phyloP scores from a whole-genome alignment of 257 asterid species.

The Paraleonurus japonicus region DNA sequence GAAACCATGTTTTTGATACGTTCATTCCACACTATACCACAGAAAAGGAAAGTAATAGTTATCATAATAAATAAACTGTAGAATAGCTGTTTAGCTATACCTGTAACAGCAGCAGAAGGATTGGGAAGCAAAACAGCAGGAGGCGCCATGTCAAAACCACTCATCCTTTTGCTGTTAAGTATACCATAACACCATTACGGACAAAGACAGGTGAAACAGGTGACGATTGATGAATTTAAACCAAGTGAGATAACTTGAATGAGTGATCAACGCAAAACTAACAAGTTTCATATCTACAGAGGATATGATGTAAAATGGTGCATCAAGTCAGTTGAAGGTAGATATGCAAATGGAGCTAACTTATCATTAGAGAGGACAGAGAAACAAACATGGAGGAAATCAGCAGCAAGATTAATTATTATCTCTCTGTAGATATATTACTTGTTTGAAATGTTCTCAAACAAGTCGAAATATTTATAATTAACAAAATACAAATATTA shows the following conservation, averaged over 20 bases:
- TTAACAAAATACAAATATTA: no score
- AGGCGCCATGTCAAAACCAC: slow-evolving; percentile 99
- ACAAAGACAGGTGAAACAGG: slow-evolving; percentile 30
- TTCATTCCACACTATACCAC: slow-evolving; percentile 80
- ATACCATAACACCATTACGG: slow-evolving; percentile 35
- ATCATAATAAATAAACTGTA: slow-evolving; percentile 19
- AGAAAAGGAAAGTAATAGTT: slow-evolving; percentile 40
- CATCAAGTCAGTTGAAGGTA: neutral
- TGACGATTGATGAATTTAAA: slow-evolving; percentile 14
- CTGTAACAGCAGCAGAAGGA: slow-evolving; percentile 51
- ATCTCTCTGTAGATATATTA: neutral
- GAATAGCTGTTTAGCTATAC: slow-evolving; percentile 43
- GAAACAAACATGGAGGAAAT: neutral
- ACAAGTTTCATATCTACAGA: neutral
- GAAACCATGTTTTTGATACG: slow-evolving; percentile 75
- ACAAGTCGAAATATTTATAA: neutral
- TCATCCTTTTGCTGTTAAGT: slow-evolving; percentile 82
- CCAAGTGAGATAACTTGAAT: neutral
- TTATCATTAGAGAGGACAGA: neutral
- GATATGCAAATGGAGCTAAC: neutral
- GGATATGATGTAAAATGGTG: neutral
- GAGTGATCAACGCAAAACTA: slow-evolving; percentile 10
- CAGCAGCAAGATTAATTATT: neutral
- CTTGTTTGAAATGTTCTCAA: neutral
- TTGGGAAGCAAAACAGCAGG: slow-evolving; percentile 69